Percentiles rank a stretch among this genome's conserved stretches.
These are phyloP conservation scores for Tylopilus subfusipes DNA, from an alignment of 768 basidiomycete species.

Conservation along the genomic window DNA sequence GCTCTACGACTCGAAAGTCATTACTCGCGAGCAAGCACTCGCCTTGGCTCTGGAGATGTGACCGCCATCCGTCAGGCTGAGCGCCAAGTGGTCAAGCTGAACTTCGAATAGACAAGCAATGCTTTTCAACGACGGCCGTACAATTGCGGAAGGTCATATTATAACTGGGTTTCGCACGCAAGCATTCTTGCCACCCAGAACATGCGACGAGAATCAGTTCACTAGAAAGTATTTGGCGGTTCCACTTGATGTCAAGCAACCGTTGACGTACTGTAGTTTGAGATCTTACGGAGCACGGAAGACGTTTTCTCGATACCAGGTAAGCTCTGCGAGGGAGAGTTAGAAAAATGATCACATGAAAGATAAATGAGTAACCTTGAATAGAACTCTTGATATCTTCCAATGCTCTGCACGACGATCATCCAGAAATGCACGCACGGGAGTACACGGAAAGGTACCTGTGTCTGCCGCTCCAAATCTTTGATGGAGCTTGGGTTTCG, in stretches of 20 bases:
- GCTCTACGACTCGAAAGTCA: too few species aligned
- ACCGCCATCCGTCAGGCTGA: too few species aligned
- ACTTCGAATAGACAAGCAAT: too few species aligned
- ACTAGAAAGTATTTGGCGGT: neutral
- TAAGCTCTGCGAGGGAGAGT: conserved; percentile 51
- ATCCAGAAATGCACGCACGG: neutral
- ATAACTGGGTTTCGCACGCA: too few species aligned
- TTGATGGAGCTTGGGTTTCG: conserved; percentile 17
- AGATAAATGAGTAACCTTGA: conserved; percentile 41
- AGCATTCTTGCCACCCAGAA: too few species aligned
- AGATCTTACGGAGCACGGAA: conserved; percentile 42
- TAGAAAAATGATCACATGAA: neutral
- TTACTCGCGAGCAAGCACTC: too few species aligned
- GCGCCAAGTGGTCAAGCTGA: too few species aligned
- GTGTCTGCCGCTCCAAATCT: conserved; percentile 44
- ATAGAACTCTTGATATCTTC: conserved; percentile 82
- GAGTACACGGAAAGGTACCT: conserved; percentile 41
- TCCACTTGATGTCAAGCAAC: neutral
- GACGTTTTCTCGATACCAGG: conserved; percentile 75
- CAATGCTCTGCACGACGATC: conserved; percentile 53
- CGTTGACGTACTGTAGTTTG: neutral
- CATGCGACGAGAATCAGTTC: neutral
- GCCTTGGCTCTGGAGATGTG: too few species aligned
- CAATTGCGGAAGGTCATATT: too few species aligned
- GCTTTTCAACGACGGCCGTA: too few species aligned